Evolutionary conservation across 2,329 filamentous ascomycete species (phyloP).

Genomic region (Alternaria viburni): DNA sequence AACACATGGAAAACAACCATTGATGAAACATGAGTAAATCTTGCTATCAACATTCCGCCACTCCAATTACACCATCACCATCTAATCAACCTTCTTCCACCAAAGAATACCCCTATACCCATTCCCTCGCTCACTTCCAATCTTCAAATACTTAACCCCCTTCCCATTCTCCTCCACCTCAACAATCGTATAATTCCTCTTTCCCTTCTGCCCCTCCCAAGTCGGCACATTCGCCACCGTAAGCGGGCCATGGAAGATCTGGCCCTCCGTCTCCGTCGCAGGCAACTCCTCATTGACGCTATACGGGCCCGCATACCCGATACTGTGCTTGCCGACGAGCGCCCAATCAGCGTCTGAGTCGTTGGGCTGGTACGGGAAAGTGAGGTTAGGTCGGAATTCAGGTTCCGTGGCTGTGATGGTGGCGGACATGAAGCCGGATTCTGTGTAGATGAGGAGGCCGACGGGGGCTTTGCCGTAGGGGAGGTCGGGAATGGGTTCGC

Average conservation of each 20-base stretch:
- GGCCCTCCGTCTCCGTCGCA: constrained; percentile 23
- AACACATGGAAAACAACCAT: neutral
- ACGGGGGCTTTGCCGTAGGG: constrained; percentile 30
- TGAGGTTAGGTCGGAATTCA: constrained; percentile 25
- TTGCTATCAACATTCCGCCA: neutral
- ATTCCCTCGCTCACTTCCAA: constrained; percentile 31
- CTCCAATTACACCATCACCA: neutral
- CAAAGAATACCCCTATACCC: constrained; percentile 30
- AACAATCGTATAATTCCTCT: constrained; percentile 33
- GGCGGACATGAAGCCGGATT: constrained; percentile 33
- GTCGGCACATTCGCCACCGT: constrained; percentile 34
- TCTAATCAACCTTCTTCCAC: constrained; percentile 31
- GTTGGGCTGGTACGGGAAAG: constrained; percentile 26
- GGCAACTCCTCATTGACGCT: constrained; percentile 20
- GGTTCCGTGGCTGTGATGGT: constrained; percentile 37
- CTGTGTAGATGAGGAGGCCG: constrained; percentile 37
- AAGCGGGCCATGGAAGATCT: constrained; percentile 38
- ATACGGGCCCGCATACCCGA: constrained; percentile 36
- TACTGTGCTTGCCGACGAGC: constrained; percentile 34
- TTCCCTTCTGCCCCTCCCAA: constrained; percentile 26
- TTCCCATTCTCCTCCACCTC: constrained; percentile 15
- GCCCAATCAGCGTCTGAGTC: constrained; percentile 39
- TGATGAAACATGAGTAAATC: rapidly evolving
- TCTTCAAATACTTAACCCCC: constrained; percentile 20
- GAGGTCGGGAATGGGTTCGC: constrained; percentile 25